Conservation (phyloP, 208 protist species). For the Acanthamoeba quina region DNA sequence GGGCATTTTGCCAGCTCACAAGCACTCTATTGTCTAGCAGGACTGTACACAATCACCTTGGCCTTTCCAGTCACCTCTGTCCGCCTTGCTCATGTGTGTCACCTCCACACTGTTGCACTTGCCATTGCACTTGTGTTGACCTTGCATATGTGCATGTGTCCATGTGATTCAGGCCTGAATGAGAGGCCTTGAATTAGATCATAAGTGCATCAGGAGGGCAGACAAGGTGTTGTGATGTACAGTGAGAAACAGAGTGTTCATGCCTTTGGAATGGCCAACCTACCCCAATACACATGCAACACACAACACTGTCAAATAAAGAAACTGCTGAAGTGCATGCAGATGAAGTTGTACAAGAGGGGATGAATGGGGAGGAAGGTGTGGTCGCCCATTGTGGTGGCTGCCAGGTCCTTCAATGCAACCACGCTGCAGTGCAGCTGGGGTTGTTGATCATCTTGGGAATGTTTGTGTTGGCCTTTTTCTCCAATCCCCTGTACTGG, state of each 20-base stretch:
- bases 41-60: no score
- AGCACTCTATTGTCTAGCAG: no score
- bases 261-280: not conserved
- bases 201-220: no score
- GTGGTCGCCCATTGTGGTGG: not conserved
- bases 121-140: no score
- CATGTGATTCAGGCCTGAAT: conserved; percentile 31
- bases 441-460: conserved; percentile 2
- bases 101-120: no score
- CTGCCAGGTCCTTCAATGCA: not conserved
- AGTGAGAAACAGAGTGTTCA: conserved; percentile 11
- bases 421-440: not conserved
- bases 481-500: not conserved
- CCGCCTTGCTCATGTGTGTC: no score
- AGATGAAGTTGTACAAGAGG: not conserved
- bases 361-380: not conserved
- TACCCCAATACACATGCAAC: not conserved
- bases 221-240: not conserved
- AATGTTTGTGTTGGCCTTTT: conserved; percentile 5
- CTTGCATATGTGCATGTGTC: no score
- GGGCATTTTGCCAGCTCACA: no score
- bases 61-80: no score
- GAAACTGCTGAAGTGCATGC: not conserved
- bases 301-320: not conserved
- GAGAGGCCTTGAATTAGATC: no score